These are phyloP conservation scores for Ambrosiella beaveri DNA, from an alignment of 2,329 filamentous ascomycete species.

Conservation along the genomic window DNA sequence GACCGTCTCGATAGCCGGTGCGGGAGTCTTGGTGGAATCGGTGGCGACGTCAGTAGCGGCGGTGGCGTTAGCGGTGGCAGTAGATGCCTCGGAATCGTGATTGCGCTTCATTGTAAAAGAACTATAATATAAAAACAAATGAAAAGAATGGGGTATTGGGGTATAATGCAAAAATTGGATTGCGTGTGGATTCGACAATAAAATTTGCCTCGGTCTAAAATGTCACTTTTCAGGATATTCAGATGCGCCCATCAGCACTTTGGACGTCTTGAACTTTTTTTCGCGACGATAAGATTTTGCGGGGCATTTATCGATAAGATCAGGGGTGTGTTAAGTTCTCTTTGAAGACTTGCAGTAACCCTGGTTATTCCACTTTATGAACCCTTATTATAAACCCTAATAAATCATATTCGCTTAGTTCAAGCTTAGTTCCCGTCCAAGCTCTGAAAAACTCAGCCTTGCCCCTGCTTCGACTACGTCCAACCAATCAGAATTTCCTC, in stretches of 20 bases:
- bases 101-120: slow-evolving; percentile 1
- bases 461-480: background rate
- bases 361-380: background rate
- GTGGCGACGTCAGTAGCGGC: slow-evolving; percentile 1
- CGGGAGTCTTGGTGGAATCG: background rate
- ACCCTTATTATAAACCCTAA: no score
- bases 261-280: slow-evolving; percentile 1
- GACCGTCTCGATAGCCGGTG: slow-evolving; percentile 1
- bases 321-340: background rate
- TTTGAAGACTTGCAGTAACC: background rate
- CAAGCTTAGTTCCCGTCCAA: no score
- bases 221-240: background rate
- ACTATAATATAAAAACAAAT: background rate
- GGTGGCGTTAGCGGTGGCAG: background rate
- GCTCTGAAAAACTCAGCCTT: background rate
- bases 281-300: slow-evolving; percentile 5
- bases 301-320: slow-evolving; percentile 4
- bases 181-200: background rate
- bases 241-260: background rate
- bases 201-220: background rate
- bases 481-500: background rate
- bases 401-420: no score
- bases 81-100: background rate
- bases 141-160: background rate
- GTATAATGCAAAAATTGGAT: background rate